These are phyloP conservation scores for Trichaptum fuscoviolaceum DNA, from an alignment of 768 basidiomycete species.

Conservation along the genomic window DNA sequence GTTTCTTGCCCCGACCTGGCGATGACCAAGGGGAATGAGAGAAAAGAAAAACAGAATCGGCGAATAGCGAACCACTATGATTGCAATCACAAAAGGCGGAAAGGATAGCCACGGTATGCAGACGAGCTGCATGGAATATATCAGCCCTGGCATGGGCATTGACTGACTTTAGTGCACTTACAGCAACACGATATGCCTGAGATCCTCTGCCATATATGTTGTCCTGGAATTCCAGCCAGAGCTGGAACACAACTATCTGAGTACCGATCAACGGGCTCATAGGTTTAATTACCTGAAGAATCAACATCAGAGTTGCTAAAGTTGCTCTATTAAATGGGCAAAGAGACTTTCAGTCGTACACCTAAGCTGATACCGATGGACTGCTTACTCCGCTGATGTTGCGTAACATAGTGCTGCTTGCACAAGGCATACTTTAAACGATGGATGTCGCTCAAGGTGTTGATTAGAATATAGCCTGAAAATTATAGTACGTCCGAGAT, in stretches of 20 bases:
- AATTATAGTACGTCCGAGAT: background rate
- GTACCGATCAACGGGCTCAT: background rate
- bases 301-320: background rate
- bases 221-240: background rate
- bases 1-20: background rate
- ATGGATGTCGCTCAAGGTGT: background rate
- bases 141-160: background rate
- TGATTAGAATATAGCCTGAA: background rate
- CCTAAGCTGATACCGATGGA: background rate
- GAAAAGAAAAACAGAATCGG: too few species aligned
- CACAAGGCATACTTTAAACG: background rate
- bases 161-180: background rate
- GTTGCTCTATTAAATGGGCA: background rate
- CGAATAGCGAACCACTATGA: background rate
- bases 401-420: background rate
- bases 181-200: background rate
- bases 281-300: background rate
- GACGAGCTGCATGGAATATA: background rate
- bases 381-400: background rate
- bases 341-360: background rate
- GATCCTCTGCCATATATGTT: background rate
- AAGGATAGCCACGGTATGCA: background rate
- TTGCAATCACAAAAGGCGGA: background rate
- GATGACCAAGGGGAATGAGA: background rate
- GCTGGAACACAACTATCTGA: background rate